Evolutionary conservation across 2,329 filamentous ascomycete genomes (phyloP).

Genomic region (Diaporthe sp.): DNA sequence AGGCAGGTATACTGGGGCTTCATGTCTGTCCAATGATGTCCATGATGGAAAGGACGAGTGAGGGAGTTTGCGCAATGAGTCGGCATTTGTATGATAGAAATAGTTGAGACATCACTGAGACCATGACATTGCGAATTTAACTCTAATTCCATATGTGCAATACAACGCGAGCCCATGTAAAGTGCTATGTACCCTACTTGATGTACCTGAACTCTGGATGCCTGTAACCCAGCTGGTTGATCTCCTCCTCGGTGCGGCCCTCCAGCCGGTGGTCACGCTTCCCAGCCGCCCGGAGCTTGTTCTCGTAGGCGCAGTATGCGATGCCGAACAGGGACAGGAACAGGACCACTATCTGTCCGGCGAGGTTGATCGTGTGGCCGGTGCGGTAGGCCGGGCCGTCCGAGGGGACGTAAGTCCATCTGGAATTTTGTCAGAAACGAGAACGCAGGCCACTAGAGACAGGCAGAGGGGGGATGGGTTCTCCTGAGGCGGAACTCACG

Average conservation of each 20-base stretch:
- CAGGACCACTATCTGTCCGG: slow-evolving; percentile 60
- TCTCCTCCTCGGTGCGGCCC: slow-evolving; percentile 61
- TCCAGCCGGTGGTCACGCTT: slow-evolving; percentile 63
- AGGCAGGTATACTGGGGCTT: not conserved
- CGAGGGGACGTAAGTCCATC: slow-evolving; percentile 65
- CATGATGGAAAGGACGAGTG: not conserved
- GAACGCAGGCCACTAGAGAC: not conserved
- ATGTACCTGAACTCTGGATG: slow-evolving; percentile 71
- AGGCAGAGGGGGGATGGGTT: not conserved
- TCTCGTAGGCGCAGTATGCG: slow-evolving; percentile 67
- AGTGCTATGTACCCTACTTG: not conserved
- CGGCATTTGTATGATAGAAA: rapidly evolving
- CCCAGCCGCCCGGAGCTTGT: slow-evolving; percentile 61
- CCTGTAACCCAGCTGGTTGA: slow-evolving; percentile 62
- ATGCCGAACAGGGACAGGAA: slow-evolving; percentile 63
- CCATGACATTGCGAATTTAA: rapidly evolving
- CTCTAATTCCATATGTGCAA: not conserved
- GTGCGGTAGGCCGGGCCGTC: slow-evolving; percentile 62
- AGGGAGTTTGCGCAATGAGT: too few relatives aligned
- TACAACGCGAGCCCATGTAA: not conserved
- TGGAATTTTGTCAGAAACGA: slow-evolving; percentile 40
- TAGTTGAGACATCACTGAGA: rapidly evolving
- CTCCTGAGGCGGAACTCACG: slow-evolving; percentile 51
- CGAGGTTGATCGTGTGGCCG: slow-evolving; percentile 70
- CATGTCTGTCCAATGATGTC: not conserved